Evolutionary conservation across 164 flowering plant genomes (phyloP), one percentile per base, ranked within the genome.

Genomic region (Santalum album): DNA sequence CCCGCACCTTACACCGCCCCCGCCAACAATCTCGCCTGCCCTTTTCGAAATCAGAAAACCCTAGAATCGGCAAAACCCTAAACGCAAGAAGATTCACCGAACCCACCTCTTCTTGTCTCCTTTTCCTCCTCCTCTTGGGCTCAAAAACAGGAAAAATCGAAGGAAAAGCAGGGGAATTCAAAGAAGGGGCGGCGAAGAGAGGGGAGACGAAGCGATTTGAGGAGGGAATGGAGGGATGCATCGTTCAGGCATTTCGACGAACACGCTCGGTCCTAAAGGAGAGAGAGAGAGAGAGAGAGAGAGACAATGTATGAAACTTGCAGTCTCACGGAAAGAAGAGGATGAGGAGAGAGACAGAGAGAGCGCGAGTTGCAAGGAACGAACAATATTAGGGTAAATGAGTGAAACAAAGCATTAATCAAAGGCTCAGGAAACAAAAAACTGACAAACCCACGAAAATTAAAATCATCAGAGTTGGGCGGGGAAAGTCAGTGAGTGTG

Each of bases 221-320:
- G 32, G 65, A 32, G 15, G 34, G 20, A 34, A 45, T 62, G 69
- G 47, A 36, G 11, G 77, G 59, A 21, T 61, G 59, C 85, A 80
- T 80, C 69, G 68, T 59, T 72, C 79, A 75, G 75, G 82, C 85
- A 80, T 80, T 77, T 80, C 82, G 71, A 67, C 85, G 66, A 80
- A 68, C 80, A 61, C n/a, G n/a, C n/a, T n/a, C n/a, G n/a, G n/a
- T n/a, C n/a, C n/a, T n/a, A n/a, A n/a, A n/a, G n/a, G n/a, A n/a
- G n/a, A n/a, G n/a, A n/a, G n/a, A n/a, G n/a, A n/a, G n/a, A n/a
- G n/a, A 14, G 38, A 43, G 59, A 20, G 54, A 16, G 21, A 57
- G 38, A 48, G 51, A 25, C 14, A 43, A 22, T 1, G 34, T 11
- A 21, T 2, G 40, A n/a, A n/a, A n/a, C 29, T 42, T n/a, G 39